Evolutionary conservation across 75 land plant species (phyloP).

Genomic region (Pinus taeda): DNA sequence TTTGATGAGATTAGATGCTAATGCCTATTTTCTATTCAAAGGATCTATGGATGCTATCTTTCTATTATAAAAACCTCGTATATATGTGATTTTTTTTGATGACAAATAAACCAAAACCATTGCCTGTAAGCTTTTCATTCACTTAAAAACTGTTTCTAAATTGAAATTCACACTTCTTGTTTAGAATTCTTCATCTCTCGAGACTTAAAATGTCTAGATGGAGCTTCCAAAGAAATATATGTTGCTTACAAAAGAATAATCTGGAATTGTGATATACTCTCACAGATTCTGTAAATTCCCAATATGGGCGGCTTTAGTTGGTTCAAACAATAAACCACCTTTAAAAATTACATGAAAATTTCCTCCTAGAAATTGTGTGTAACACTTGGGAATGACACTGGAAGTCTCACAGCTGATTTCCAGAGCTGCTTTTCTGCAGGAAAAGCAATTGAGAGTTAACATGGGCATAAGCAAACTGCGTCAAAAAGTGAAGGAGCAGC

Average conservation of each 20-base stretch:
- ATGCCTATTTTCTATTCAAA: neutral
- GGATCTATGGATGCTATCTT: neutral
- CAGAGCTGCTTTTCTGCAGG: neutral
- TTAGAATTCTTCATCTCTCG: neutral
- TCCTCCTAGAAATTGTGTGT: too few relatives aligned
- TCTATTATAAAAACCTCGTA: neutral
- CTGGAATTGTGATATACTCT: neutral
- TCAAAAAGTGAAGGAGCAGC: conserved; percentile 95
- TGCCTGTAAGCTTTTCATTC: neutral
- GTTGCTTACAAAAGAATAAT: neutral
- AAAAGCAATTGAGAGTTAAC: conserved; percentile 65
- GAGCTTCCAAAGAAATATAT: neutral
- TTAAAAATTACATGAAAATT: too few relatives aligned
- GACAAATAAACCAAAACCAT: neutral
- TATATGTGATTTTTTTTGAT: neutral
- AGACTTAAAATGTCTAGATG: neutral
- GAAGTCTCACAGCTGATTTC: neutral
- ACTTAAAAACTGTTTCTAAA: neutral
- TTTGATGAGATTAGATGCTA: neutral
- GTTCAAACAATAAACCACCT: too few relatives aligned
- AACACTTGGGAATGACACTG: neutral
- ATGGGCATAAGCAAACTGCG: conserved; percentile 83
- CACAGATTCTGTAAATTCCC: neutral
- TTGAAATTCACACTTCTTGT: neutral
- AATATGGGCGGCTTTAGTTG: too few relatives aligned